Evolutionary conservation across 2,329 filamentous ascomycete genomes (phyloP).

Genomic region (Microsporum ferrugineum): DNA sequence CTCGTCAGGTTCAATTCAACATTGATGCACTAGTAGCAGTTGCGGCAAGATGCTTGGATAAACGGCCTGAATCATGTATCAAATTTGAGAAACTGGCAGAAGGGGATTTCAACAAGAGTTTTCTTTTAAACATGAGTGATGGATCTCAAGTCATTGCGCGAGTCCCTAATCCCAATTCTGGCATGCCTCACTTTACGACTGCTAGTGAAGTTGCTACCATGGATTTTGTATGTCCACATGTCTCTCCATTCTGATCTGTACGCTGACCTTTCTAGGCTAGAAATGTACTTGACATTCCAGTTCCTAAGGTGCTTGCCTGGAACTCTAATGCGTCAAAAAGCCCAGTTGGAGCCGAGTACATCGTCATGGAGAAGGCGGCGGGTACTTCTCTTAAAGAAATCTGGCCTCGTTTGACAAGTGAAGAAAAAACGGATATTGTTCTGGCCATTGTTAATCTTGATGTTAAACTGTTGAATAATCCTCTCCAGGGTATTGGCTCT

Average conservation of each 20-base stretch:
- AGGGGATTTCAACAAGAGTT: slow-evolving; percentile 27
- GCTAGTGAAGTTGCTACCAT: slow-evolving; percentile 22
- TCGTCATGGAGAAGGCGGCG: slow-evolving; percentile 22
- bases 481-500: slow-evolving; percentile 5
- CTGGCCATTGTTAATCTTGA: background rate
- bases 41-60: slow-evolving; percentile 15
- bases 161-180: slow-evolving; percentile 23
- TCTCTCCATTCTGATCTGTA: slow-evolving; percentile 4
- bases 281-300: slow-evolving; percentile 17
- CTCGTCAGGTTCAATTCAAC: slow-evolving; percentile 25
- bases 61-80: slow-evolving; percentile 19
- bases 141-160: slow-evolving; percentile 21
- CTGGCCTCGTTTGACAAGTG: slow-evolving; percentile 5
- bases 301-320: slow-evolving; percentile 10
- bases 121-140: slow-evolving; percentile 25
- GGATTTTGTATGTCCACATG: slow-evolving; percentile 17
- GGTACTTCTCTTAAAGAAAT: background rate
- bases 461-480: slow-evolving; percentile 1
- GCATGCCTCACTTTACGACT: slow-evolving; percentile 9
- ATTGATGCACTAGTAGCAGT: slow-evolving; percentile 22
- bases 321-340: slow-evolving; percentile 14
- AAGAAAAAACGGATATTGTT: slow-evolving; percentile 1
- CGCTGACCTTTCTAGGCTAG: slow-evolving; percentile 15
- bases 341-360: slow-evolving; percentile 15
- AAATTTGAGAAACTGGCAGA: slow-evolving; percentile 23